These are phyloP conservation scores for Aspergillus costaricaensis DNA, from an alignment of 2,329 filamentous ascomycete species.

Conservation along the genomic window DNA sequence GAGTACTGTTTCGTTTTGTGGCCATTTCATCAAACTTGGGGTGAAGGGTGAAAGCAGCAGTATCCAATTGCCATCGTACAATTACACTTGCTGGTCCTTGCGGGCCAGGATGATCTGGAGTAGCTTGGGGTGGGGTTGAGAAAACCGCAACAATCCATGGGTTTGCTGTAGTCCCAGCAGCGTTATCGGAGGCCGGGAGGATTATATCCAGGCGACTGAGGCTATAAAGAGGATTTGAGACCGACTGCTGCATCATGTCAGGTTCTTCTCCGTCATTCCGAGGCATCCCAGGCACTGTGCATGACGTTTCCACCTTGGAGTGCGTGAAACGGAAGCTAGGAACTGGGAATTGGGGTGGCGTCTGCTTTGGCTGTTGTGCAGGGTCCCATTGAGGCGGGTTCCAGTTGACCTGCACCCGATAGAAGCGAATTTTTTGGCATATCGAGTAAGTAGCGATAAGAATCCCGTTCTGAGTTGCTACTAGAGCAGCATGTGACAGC, in stretches of 20 bases:
- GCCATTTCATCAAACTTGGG: conserved; percentile 76
- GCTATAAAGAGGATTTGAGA: conserved; percentile 51
- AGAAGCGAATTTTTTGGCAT: conserved; percentile 71
- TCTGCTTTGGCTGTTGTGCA: conserved; percentile 30
- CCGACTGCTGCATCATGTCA: conserved; percentile 23
- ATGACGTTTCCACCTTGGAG: conserved; percentile 40
- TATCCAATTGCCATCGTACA: conserved; percentile 76
- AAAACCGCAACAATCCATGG: conserved; percentile 74
- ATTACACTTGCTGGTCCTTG: conserved; percentile 72
- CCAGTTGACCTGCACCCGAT: conserved; percentile 76
- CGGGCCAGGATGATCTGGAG: conserved; percentile 57
- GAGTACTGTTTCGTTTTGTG: conserved; percentile 60
- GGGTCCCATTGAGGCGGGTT: conserved; percentile 60
- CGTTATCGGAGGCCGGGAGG: conserved; percentile 63
- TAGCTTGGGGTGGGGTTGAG: conserved; percentile 58
- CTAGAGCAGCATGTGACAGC: conserved; percentile 77
- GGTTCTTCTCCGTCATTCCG: conserved; percentile 26
- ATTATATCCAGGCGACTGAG: conserved; percentile 76
- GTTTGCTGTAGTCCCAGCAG: conserved; percentile 55
- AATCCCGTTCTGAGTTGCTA: conserved; percentile 67
- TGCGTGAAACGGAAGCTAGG: conserved; percentile 42
- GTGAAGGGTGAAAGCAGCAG: conserved; percentile 67
- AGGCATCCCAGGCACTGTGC: conserved; percentile 31
- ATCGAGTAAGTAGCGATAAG: conserved; percentile 48
- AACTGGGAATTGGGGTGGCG: conserved; percentile 33